Evolutionary conservation across 73 alveolate species (phyloP).

Genomic region (Uronychia setigera): DNA sequence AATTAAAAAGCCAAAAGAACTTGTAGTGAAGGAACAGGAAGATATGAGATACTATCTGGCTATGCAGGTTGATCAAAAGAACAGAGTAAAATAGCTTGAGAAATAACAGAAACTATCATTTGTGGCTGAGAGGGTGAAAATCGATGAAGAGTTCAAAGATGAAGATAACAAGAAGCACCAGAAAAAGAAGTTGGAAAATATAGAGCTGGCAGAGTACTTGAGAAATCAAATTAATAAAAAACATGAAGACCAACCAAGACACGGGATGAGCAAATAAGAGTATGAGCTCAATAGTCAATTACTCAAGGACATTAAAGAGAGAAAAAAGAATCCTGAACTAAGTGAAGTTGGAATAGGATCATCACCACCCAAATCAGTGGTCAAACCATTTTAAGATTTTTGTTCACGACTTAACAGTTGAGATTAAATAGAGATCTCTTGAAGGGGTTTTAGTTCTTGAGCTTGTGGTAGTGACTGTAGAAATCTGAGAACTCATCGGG

Average conservation of each 20-base stretch:
- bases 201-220: conserved; percentile 7
- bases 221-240: conserved; percentile 1
- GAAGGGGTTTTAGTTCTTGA: no score
- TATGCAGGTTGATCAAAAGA: conserved; percentile 26
- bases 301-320: conserved; percentile 33
- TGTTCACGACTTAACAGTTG: no score
- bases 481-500: no score
- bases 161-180: neutral
- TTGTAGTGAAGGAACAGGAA: conserved; percentile 1
- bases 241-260: neutral
- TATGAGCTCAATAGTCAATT: conserved; percentile 22
- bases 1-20: conserved; percentile 14
- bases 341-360: neutral
- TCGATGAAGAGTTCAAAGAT: conserved; percentile 1
- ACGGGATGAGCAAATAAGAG: conserved; percentile 30
- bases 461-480: no score
- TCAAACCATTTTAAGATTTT: no score
- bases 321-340: conserved; percentile 11
- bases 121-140: conserved; percentile 41
- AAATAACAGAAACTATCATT: conserved; percentile 17
- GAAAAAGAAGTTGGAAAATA: neutral
- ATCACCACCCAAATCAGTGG: no score
- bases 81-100: conserved; percentile 20
- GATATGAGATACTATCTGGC: conserved; percentile 28
- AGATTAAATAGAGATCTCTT: no score